Evolutionary conservation across 2,329 filamentous ascomycete genomes (phyloP), one percentile per base, ranked within the genome.

Genomic region (Fusarium sp.): DNA sequence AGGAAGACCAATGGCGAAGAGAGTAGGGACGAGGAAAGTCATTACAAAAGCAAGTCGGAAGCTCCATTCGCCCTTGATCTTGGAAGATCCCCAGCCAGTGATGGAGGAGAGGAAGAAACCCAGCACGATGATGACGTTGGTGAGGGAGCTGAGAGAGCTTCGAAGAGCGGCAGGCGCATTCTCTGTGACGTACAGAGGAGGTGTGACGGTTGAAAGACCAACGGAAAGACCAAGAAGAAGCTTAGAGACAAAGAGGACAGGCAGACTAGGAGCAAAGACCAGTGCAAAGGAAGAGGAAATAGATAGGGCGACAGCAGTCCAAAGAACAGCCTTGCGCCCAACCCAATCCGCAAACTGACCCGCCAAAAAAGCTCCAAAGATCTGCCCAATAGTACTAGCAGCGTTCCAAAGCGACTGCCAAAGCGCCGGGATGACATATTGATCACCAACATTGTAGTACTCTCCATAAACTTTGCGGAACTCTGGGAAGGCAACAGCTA

Each of bases 331-430:
- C 30, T 60, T 67, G 32, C 78, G 78, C 0, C 78, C 78, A 15
- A 73, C 52, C 23, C 60, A 52, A 46, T 79, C 77, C 7, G 78
- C 78, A 28, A 79, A 79, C 21, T 78, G 73, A 1, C 78, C 78
- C 0, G 75, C 72, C 16, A 79, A 28, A 21, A 79, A 79, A 1
- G 78, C 78, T 12, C 78, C 78, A 40, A 79, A 63, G 2, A 79
- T 49, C 30, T 79, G 77, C 0, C 81, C 81, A 11, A 82, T 82
- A 10, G 80, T 82, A 33, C 78, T 80, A 10, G 80, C 81, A 7
- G 81, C 80, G 56, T 82, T 82, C 81, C 81, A 82, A 12, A 82
- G 78, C 47, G 80, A 81, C 62, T 82, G 80, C 80, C 80, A 83
- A 0, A 82, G 75, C 3, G 81, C 80, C 0, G 81, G 80, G 40